Evolutionary conservation across 208 protist genomes (phyloP).

Genomic region (Angomonas ambiguus): DNA sequence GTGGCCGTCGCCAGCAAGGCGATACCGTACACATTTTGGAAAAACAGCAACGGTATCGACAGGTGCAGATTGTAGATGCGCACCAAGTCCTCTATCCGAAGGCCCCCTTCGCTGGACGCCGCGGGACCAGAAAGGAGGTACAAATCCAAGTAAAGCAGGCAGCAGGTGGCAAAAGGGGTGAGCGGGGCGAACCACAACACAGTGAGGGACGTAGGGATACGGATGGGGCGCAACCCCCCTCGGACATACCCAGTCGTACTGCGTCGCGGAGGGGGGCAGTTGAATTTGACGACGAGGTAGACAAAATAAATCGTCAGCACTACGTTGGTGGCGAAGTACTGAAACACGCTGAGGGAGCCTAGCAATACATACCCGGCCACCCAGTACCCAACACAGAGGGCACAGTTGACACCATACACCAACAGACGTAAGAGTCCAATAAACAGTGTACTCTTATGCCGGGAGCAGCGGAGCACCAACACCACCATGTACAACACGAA

Average conservation of each 20-base stretch:
- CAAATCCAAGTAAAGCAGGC: slow-evolving; percentile 52
- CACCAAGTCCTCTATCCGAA: slow-evolving; percentile 27
- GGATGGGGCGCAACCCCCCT: slow-evolving; percentile 18
- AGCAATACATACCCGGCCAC: slow-evolving; percentile 45
- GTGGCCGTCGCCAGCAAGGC: slow-evolving; percentile 45
- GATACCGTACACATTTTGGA: slow-evolving; percentile 49
- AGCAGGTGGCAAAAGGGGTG: slow-evolving; percentile 54
- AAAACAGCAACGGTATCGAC: slow-evolving; percentile 45
- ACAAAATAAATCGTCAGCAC: slow-evolving; percentile 46
- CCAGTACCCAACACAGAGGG: slow-evolving; percentile 64
- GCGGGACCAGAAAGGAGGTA: slow-evolving; percentile 18
- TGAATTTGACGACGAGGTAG: slow-evolving; percentile 33
- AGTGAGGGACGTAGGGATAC: slow-evolving; percentile 23
- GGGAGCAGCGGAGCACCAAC: slow-evolving; percentile 19
- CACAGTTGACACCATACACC: slow-evolving; percentile 58
- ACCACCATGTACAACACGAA: slow-evolving; percentile 35
- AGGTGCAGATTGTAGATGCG: slow-evolving; percentile 45
- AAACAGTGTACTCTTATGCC: slow-evolving; percentile 24
- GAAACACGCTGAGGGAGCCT: slow-evolving; percentile 40
- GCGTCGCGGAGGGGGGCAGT: not conserved
- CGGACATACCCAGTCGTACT: slow-evolving; percentile 10
- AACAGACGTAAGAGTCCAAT: slow-evolving; percentile 34
- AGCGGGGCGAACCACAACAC: slow-evolving; percentile 57
- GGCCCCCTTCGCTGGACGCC: not conserved
- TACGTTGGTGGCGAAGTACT: slow-evolving; percentile 47